Percentiles rank a stretch among this genome's conserved stretches.
These are phyloP conservation scores for Quercus suber DNA, from an alignment of 306 rosid species.

Conservation along the genomic window DNA sequence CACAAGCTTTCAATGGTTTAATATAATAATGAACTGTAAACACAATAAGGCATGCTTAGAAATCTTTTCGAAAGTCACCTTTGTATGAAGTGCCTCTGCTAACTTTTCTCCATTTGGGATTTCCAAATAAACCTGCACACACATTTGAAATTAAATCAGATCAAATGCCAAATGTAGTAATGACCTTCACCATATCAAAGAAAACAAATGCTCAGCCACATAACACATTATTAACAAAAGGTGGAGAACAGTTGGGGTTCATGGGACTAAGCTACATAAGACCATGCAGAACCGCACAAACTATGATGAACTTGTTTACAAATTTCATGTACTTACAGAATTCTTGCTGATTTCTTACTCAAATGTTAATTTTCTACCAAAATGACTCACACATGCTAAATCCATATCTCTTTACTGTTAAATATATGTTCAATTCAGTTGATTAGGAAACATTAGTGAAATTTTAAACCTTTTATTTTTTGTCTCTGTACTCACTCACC, in stretches of 20 bases:
- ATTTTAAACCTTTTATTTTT: not conserved
- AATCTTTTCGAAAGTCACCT: constrained; percentile 52
- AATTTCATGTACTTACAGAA: constrained; percentile 9
- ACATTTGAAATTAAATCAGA: constrained; percentile 19
- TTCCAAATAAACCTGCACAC: constrained; percentile 82
- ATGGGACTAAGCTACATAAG: not conserved
- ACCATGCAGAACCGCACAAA: not conserved
- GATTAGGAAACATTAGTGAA: not conserved
- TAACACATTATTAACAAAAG: constrained; percentile 6
- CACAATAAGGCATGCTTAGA: constrained; percentile 5
- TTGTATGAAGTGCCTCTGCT: constrained; percentile 68
- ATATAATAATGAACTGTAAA: not conserved
- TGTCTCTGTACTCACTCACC: not conserved
- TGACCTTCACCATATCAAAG: not conserved
- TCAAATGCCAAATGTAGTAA: constrained; percentile 6
- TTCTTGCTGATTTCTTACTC: not conserved
- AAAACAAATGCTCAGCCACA: not conserved
- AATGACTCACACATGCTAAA: constrained; percentile 1
- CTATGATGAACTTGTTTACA: not conserved
- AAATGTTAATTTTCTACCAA: not conserved
- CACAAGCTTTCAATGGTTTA: not conserved
- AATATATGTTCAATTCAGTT: not conserved
- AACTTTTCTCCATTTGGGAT: constrained; percentile 70
- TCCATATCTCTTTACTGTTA: not conserved
- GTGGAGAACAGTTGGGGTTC: not conserved